These are phyloP conservation scores for Pleurotus eryngii DNA, from an alignment of 768 basidiomycete species.

Conservation along the genomic window DNA sequence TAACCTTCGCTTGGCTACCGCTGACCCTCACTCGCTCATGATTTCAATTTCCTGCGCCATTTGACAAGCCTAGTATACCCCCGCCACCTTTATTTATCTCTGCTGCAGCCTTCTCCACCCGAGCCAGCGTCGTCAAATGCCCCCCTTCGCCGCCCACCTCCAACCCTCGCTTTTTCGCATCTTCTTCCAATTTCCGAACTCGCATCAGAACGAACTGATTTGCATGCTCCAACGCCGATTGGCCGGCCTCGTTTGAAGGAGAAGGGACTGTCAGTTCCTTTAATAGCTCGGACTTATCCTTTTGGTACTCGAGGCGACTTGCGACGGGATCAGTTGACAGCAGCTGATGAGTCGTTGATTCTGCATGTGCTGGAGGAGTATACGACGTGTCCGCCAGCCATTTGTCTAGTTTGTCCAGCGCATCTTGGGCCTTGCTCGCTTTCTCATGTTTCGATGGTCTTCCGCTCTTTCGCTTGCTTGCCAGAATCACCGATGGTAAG, in stretches of 20 bases:
- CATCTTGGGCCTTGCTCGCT: conserved; percentile 47
- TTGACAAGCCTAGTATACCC: conserved; percentile 45
- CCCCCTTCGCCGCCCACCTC: conserved; percentile 33
- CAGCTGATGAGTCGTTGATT: conserved; percentile 23
- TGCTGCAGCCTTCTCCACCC: conserved; percentile 45
- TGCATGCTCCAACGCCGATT: conserved; percentile 38
- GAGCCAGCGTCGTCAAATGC: conserved; percentile 38
- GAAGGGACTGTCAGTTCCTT: conserved; percentile 27
- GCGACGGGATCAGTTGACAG: conserved; percentile 22
- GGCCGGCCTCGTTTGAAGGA: conserved; percentile 11
- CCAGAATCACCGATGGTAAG: conserved; percentile 17
- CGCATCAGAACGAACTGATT: conserved; percentile 49
- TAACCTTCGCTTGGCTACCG: conserved; percentile 3
- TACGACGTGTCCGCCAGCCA: conserved; percentile 39
- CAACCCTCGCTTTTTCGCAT: conserved; percentile 35
- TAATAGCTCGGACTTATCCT: conserved; percentile 39
- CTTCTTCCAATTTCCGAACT: conserved; percentile 48
- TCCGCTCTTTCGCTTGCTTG: conserved; percentile 49
- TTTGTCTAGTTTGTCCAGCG: conserved; percentile 44
- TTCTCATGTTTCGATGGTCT: conserved; percentile 63
- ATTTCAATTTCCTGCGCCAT: conserved; percentile 34
- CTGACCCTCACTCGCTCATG: conserved; percentile 15
- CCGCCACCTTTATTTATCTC: conserved; percentile 23
- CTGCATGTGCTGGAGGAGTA: background rate
- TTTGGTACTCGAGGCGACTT: conserved; percentile 36